Base-by-base conservation (phyloP, 2,329 filamentous ascomycete genomes). In the Trichoderma asperellum region DNA sequence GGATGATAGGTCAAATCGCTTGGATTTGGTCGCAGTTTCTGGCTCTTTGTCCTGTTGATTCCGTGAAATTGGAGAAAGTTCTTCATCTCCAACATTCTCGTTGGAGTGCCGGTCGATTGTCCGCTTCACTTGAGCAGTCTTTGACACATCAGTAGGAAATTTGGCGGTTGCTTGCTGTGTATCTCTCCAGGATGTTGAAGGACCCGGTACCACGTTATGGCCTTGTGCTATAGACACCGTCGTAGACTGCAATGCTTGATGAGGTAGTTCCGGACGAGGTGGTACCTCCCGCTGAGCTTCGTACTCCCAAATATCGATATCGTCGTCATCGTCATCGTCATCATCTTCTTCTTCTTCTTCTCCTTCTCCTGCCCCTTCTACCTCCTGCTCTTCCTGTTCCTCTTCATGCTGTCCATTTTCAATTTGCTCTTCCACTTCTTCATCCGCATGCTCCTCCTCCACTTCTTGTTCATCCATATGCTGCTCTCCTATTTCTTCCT, bases 291-390 rank as follows among this genome's bases (percentile, higher is more conserved):
- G 82, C 65, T 83, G 81, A 12, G 86, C 87, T 74, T 89, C 87
- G 29, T 88, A 74, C 37, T 85, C 86, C 86, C 87, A 89, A 12
- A 89, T 81, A 71, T 89, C 79, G 12, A 83, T 84, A 4, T 83
- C 82, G n/a, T 84, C 83, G 32, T 81, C 55, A 8, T 70, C 69
- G 14, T 65, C 82, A n/a, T 84, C 83, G 32, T 81, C 55, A 8
- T 70, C 69, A 11, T 65, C 61, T 0, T 64, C 59, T 4, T 53
- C 62, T 1, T 55, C 62, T 4, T 57, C 62, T 16, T 43, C 8
- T 3, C 24, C 24, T 3, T 3, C 24, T 24, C 24, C 24, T 24
- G n/a, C 24, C 24, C 24, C 24, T 3, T 24, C 27, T 32, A 11
- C 24, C 5, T 65, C 62, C 8, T 56, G 32, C 29, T 64, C 63